phyloP scores from a whole-genome alignment of 257 asterid genomes.

The Buddleja alternifolia region DNA sequence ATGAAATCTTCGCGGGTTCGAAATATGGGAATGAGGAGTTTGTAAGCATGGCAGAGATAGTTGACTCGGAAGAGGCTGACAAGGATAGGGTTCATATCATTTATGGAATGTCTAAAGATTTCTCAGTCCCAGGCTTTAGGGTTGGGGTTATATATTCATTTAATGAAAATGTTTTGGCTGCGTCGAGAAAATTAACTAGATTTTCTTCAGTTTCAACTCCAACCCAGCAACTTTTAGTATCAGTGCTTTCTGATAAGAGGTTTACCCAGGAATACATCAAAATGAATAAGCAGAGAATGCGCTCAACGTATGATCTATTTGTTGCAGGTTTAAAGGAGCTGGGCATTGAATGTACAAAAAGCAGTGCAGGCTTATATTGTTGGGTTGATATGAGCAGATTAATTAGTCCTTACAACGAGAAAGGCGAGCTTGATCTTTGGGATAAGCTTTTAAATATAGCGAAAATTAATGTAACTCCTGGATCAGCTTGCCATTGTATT shows the following conservation, averaged over 20 bases:
- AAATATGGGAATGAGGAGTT: conserved; percentile 73
- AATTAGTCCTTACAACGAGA: conserved; percentile 72
- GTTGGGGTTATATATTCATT: conserved; percentile 87
- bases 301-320: conserved; percentile 56
- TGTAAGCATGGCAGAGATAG: conserved; percentile 91
- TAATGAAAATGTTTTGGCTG: conserved; percentile 78
- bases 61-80: conserved; percentile 66
- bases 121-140: conserved; percentile 86
- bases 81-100: conserved; percentile 86
- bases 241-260: conserved; percentile 79
- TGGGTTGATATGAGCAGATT: conserved; percentile 96
- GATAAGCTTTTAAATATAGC: conserved; percentile 71
- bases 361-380: conserved; percentile 83
- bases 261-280: conserved; percentile 60
- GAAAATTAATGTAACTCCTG: conserved; percentile 84
- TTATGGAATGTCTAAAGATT: conserved; percentile 87
- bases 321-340: conserved; percentile 61
- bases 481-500: conserved; percentile 94
- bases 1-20: conserved; percentile 90
- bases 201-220: conserved; percentile 88
- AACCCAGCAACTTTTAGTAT: conserved; percentile 69
- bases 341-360: conserved; percentile 68
- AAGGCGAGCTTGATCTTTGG: conserved; percentile 95
- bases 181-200: conserved; percentile 74
- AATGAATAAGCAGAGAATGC: conserved; percentile 61